Conservation (phyloP, 139 green algal genomes). For the Edaphochlamys debaryana region DNA sequence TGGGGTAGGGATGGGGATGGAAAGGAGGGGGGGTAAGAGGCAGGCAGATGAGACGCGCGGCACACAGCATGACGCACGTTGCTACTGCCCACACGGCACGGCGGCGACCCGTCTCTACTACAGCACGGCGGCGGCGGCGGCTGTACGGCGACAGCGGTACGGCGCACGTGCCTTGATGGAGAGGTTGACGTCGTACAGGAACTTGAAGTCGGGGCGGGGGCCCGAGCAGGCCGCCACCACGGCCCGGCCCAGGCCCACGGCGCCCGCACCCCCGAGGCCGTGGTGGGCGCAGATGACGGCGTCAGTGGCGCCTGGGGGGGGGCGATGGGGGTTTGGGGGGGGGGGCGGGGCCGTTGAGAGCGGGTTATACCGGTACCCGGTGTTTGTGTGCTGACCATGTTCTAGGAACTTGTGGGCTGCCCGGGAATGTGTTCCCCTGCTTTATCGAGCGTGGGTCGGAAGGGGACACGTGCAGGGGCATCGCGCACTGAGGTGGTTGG, state of each 20-base stretch:
- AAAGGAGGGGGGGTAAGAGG: no score
- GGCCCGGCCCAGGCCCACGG: conserved; percentile 86
- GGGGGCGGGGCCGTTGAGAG: neutral
- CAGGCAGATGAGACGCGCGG: no score
- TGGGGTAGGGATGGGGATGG: no score
- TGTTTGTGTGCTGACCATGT: neutral
- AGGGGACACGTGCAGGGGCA: no score
- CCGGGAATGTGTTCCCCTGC: no score
- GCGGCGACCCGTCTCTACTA: neutral
- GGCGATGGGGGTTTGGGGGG: neutral
- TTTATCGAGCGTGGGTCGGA: no score
- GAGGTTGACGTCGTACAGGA: conserved; percentile 85
- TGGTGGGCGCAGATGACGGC: conserved; percentile 93
- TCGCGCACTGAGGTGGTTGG: no score
- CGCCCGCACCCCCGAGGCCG: conserved; percentile 88
- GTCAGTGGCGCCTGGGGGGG: conserved; percentile 77
- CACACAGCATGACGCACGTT: no score
- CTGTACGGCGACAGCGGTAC: no score
- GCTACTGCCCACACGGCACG: neutral
- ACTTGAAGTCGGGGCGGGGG: conserved; percentile 80
- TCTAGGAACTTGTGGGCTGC: neutral
- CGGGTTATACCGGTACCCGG: neutral
- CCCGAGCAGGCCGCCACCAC: conserved; percentile 80
- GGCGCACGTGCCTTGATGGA: conserved; percentile 78
- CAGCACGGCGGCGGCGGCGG: no score